Conservation (phyloP, 208 protist genomes). For the Leptomonas pyrrhocoris region DNA sequence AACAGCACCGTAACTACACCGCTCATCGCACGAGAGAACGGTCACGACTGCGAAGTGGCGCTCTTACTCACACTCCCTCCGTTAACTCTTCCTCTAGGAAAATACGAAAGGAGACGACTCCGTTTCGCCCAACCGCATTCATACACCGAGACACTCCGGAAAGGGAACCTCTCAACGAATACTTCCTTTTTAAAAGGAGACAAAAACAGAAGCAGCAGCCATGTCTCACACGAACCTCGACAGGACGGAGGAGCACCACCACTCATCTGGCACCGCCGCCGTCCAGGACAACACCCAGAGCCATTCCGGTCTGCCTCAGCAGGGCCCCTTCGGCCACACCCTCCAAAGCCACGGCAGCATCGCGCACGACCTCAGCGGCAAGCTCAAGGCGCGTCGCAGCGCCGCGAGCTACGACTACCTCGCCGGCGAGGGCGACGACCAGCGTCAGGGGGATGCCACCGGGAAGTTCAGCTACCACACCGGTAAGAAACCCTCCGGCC, state of each 20-base stretch:
- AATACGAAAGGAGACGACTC: too few species aligned
- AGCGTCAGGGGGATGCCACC: background rate
- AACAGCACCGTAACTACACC: too few species aligned
- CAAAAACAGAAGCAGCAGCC: conserved; percentile 3
- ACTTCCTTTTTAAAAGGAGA: too few species aligned
- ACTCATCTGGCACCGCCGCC: background rate
- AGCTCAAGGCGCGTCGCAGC: conserved; percentile 24
- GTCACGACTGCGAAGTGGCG: too few species aligned
- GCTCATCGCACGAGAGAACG: too few species aligned
- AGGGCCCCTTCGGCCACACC: background rate
- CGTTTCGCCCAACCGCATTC: too few species aligned
- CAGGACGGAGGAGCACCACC: conserved; percentile 9
- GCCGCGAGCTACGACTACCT: conserved; percentile 36
- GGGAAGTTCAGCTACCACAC: conserved; percentile 21
- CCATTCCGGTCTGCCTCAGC: conserved; percentile 3
- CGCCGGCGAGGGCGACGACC: conserved; percentile 1
- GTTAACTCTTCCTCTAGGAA: too few species aligned
- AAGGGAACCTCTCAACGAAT: too few species aligned
- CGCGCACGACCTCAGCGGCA: conserved; percentile 2
- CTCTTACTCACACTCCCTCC: too few species aligned
- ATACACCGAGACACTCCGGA: too few species aligned
- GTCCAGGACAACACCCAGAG: background rate
- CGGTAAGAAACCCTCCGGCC: background rate
- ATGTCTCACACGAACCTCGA: conserved; percentile 9
- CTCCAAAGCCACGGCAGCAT: conserved; percentile 25